Evolutionary conservation across 2,329 filamentous ascomycete genomes (phyloP).

Genomic region (Nakataea oryzae): DNA sequence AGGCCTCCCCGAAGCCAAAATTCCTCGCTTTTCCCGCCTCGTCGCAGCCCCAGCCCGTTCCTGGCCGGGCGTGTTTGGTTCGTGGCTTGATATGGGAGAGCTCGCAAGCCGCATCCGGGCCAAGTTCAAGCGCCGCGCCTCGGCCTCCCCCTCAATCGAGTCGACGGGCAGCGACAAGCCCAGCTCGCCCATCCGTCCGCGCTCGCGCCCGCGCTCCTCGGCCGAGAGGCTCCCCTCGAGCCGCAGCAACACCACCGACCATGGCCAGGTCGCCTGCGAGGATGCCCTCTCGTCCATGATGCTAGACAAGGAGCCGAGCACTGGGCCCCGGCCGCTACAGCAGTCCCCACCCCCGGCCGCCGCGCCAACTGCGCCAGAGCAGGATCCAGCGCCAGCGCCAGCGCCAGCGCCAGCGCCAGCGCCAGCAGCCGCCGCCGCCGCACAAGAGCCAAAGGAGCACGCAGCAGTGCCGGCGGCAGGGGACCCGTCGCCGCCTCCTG

Average conservation of each 20-base stretch:
- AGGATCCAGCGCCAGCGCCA: neutral
- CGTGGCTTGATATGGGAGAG: slow-evolving; percentile 3
- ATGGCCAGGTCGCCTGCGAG: neutral
- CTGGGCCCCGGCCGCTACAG: neutral
- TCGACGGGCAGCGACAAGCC: neutral
- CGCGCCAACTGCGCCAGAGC: neutral
- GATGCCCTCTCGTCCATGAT: neutral
- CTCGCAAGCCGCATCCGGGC: slow-evolving; percentile 1
- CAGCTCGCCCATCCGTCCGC: neutral
- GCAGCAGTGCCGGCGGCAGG: neutral
- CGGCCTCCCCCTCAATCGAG: neutral
- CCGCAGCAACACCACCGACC: neutral
- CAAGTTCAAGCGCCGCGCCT: slow-evolving; percentile 3
- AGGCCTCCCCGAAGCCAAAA: neutral
- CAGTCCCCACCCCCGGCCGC: neutral
- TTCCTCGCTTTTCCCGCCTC: neutral
- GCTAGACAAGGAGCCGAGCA: neutral
- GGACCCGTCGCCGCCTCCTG: neutral
- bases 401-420: neutral
- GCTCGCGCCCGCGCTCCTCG: neutral
- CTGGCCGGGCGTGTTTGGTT: neutral
- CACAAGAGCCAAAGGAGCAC: neutral
- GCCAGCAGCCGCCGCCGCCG: neutral
- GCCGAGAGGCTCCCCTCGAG: neutral
- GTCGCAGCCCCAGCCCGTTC: too few relatives aligned